Base-by-base conservation (phyloP, 2,329 filamentous ascomycete genomes). In the Zopfia rhizophila region DNA sequence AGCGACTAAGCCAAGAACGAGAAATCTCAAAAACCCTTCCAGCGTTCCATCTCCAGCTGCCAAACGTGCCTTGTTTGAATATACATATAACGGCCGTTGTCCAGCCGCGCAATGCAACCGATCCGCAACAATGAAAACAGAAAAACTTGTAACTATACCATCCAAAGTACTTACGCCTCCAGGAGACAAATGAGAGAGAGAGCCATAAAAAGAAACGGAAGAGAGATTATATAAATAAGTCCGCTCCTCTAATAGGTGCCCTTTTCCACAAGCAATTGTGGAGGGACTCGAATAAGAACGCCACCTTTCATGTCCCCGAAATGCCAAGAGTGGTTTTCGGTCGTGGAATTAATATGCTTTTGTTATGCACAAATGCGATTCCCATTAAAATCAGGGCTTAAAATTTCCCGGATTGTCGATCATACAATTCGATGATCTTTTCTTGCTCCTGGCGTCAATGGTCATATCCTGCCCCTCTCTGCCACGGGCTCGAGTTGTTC, bases 391-490 rank as follows among this genome's bases (percentile, higher is more conserved):
- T 7, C 31, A 19, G 31, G 8, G 4, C 32, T 40, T 53, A 64
- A 38, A 45, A 61, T 45, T 59, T 63, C 33, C 12, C 21, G 16
- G 43, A 44, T 16, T 65, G 54, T 60, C 66, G 48, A 69, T 70
- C 43, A 69, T 72, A 55, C 53, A 60, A 38, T 31, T 62, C 60
- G 43, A 63, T 63, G 54, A 61, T 58, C 61, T 68, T 65, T 51
- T 72, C 68, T 61, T 66, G 60, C 46, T 61, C 68, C 58, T 70
- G 61, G 62, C 65, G 64, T 73, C 72, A 81, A 66, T 82, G 79
- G 48, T 86, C 83, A 59, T 86, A 87, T 31, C 84, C 84, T 22
- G 84, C 84, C 30, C 84, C 84, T 65, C 84, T 72, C 70, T 87
- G 83, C 84, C 84, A 87, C 40, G 83, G 83, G 70, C 82, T 85